Evolutionary conservation across 2,329 filamentous ascomycete species (phyloP).

Genomic region (Scorias spongiosa): DNA sequence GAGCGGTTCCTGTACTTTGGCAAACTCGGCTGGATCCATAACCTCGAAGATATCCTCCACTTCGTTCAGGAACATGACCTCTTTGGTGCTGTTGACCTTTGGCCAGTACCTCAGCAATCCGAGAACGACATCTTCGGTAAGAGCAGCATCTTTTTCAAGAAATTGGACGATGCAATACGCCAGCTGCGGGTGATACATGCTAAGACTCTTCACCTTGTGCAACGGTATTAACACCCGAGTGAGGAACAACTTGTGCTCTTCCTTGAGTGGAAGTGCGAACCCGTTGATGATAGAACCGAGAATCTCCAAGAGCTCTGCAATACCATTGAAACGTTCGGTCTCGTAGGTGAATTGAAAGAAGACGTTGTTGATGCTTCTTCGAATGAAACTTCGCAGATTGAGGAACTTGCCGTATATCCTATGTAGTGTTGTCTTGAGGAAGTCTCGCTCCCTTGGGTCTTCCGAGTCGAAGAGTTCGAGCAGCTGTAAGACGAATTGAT

Average conservation of each 20-base stretch:
- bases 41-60: conserved; percentile 99
- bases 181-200: conserved; percentile 98
- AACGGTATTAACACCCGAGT: conserved; percentile 83
- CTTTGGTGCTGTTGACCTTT: conserved; percentile 98
- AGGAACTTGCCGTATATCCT: conserved; percentile 98
- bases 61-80: conserved; percentile 99
- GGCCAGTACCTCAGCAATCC: conserved; percentile 95
- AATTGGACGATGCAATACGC: conserved; percentile 99
- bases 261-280: conserved; percentile 89
- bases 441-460: conserved; percentile 89
- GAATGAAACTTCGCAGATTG: conserved; percentile 91
- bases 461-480: conserved; percentile 98
- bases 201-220: conserved; percentile 96
- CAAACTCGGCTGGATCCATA: conserved; percentile 97
- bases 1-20: conserved; percentile 92
- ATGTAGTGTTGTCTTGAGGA: conserved; percentile 93
- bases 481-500: conserved; percentile 86
- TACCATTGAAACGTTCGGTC: conserved; percentile 95
- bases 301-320: conserved; percentile 91
- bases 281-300: conserved; percentile 98
- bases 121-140: conserved; percentile 95
- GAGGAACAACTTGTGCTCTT: conserved; percentile 96
- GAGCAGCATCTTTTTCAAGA: conserved; percentile 86
- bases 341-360: conserved; percentile 99
- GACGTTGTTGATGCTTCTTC: conserved; percentile 98